Base-by-base conservation (phyloP, 371 early-diverging fungal genomes). In the Mucor racemosus region DNA sequence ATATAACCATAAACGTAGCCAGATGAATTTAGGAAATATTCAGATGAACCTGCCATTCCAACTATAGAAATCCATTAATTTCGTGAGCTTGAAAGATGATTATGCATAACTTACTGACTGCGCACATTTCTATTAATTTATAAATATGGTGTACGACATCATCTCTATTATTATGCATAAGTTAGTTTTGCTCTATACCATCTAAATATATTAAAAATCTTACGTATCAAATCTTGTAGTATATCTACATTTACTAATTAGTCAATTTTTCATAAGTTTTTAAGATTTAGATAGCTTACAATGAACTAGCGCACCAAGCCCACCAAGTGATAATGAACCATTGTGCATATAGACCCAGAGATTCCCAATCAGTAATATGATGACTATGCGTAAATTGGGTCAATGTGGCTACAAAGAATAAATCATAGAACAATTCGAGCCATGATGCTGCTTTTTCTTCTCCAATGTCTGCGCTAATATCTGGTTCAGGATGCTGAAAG, bases 321-420 rank as follows among this genome's bases (percentile, higher is more conserved):
- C 87, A 87, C 87, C 85, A 87, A 60, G 84, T 81, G 42, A 87
- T 83, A 19, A 85, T 64, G 60, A 87, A 87, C 87, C 87, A 85
- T 31, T 78, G 75, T 5, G 85, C 69, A 67, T 87, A 87, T 21
- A 79, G 68, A 7, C 74, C 80, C n/a, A 87, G 67, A 0, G 87
- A 81, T 0, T 63, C 73, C 85, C 80, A 76, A 56, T 84, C 82
- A n/a, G 80, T 83, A 42, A 87, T 87, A 44, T 81, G 82, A 64
- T 85, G 86, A 21, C 72, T 77, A 48, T 87, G 88, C 0, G 88
- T 87, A 60, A 87, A 87, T 50, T 86, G 77, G 7, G 85, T 82
- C 60, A 87, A 64, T 5, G 84, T 87, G 7, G 88, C 88, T 0
- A 87, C 83, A 60, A 81, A 87, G 39, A 87, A 79, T 5, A 87